Evolutionary conservation across 495 filamentous ascomycete species (phyloP), one percentile per base, ranked within the genome.

Genomic region (Penicillium canescens): DNA sequence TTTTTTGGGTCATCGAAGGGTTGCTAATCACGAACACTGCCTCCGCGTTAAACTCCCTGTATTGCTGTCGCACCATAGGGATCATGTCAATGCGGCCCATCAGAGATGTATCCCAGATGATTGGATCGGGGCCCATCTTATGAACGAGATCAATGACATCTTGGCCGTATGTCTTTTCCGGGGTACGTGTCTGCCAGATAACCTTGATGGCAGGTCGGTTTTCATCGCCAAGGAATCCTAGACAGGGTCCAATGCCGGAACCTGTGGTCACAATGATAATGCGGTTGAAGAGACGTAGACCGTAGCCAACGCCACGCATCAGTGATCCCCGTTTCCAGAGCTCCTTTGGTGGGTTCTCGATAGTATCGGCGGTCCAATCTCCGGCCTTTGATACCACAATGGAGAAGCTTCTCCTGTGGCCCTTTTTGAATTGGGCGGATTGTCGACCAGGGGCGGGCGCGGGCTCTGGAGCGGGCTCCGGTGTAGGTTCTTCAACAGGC

Each of bases 11-110:
- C 35, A 89, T 74, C 50, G 69, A 80, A 54, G 82, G 83, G 64
- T 90, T 90, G 37, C 77, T 81, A 55, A 91, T 87, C 40, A 88
- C 74, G 62, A 87, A 82, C 13, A 88, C 84, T 3, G 85, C 88
- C 70, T 90, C 86, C 18, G 85, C 85, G 1, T 68, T 58, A 50
- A 77, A 79, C 52, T 86, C 79, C 43, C 67, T 66, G 50, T 74
- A 78, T 47, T 88, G 52, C 40, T 68, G 65, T 33, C 81, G 87
- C 9, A 80, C 76, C 59, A 87, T 66, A 31, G 72, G 75, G 18
- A 78, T 61, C 68, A 83, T 71, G 56, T 83, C 75, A 51, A 78
- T 67, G 21, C 74, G 67, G 1, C 78, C 78, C 14, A 57, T 61
- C 24, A 53, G 55, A 39, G 70, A 54, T 4, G 80, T 82, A 57